Percentiles rank a stretch among this genome's conserved stretches.
Evolutionary conservation across 148 eudicot genomes (phyloP).

Genomic region (Mesembryanthemum crystallinum): DNA sequence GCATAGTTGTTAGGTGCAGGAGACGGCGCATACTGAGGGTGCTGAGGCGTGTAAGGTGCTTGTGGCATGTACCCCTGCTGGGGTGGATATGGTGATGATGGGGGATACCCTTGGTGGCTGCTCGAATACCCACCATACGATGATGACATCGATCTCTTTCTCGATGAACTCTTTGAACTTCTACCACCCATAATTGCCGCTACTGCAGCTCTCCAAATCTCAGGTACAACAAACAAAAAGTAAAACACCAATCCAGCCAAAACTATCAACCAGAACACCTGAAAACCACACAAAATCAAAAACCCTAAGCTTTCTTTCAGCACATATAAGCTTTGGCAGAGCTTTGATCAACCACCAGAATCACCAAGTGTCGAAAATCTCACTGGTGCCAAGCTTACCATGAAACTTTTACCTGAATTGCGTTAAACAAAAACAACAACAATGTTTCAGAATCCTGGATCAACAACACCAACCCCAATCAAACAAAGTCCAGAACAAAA

Average conservation of each 20-base stretch:
- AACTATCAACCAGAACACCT: constrained; percentile 29
- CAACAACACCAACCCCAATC: constrained; percentile 1
- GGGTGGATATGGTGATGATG: constrained; percentile 22
- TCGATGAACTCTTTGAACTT: constrained; percentile 39
- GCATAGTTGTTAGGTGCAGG: constrained; percentile 22
- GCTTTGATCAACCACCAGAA: constrained; percentile 2
- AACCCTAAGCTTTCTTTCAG: neutral
- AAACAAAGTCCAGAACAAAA: neutral
- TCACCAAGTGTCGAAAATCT: neutral
- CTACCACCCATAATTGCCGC: constrained; percentile 45
- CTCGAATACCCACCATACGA: constrained; percentile 25
- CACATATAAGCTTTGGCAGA: neutral
- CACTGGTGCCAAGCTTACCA: constrained; percentile 14
- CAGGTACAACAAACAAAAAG: constrained; percentile 7
- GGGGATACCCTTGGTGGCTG: constrained; percentile 28
- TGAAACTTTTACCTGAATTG: constrained; percentile 22
- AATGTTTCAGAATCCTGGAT: constrained; percentile 6
- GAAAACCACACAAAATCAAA: constrained; percentile 26
- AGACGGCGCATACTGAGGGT: constrained; percentile 39
- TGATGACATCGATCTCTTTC: constrained; percentile 30
- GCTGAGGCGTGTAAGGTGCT: constrained; percentile 29
- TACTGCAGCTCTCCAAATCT: constrained; percentile 13
- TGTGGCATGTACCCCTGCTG: constrained; percentile 41
- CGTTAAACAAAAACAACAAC: neutral
- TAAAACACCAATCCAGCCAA: constrained; percentile 25